These are phyloP conservation scores for Xylaria cubensis DNA, from an alignment of 495 filamentous ascomycete genomes.

Conservation along the genomic window DNA sequence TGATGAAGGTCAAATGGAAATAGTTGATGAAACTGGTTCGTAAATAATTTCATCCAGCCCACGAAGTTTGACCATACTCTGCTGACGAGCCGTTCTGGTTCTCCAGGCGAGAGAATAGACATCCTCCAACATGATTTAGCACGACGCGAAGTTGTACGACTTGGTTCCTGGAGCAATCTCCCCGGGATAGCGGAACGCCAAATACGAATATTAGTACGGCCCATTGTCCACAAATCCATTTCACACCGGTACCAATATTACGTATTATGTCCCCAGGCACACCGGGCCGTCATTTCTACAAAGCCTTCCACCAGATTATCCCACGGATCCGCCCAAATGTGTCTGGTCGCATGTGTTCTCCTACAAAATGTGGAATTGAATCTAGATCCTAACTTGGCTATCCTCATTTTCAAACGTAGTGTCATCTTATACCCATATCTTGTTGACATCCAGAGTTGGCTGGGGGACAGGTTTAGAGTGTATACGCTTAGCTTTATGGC, in stretches of 20 bases:
- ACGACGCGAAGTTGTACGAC: not conserved
- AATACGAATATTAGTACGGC: not conserved
- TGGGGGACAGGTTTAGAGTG: not conserved
- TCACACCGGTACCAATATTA: not conserved
- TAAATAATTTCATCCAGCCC: not conserved
- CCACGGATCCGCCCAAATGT: too few species aligned
- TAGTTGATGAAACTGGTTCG: not conserved
- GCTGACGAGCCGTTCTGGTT: not conserved
- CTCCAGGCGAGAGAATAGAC: not conserved
- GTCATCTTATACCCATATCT: not conserved
- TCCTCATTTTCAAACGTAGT: not conserved
- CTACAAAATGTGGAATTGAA: not conserved
- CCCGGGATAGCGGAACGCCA: too few species aligned
- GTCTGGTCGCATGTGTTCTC: not conserved
- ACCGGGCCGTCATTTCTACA: not conserved
- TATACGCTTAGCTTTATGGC: not conserved
- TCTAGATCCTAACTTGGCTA: not conserved
- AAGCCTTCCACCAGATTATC: not conserved
- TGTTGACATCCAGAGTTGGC: not conserved
- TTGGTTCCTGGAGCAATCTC: not conserved
- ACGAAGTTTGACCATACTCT: not conserved
- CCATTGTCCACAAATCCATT: not conserved
- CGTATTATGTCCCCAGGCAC: not conserved
- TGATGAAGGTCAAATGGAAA: constrained; percentile 2
- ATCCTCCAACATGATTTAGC: too few species aligned